phyloP scores from a whole-genome alignment of 202 grass and related monocot species.

The Eragrostis tef region DNA sequence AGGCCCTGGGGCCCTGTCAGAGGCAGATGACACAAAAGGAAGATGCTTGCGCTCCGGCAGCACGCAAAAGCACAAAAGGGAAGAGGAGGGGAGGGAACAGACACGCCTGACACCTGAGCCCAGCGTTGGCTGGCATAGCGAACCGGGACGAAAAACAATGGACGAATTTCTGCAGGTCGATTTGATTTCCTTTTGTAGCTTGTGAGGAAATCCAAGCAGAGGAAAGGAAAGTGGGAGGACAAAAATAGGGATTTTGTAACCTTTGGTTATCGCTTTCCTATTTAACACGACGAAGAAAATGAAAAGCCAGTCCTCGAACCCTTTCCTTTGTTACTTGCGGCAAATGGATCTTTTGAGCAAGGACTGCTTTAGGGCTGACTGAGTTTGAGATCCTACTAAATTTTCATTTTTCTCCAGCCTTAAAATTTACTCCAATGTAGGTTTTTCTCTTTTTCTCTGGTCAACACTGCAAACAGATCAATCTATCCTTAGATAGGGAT shows the following conservation, averaged over 20 bases:
- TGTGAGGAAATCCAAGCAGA: neutral
- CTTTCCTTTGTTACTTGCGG: neutral
- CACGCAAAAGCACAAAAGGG: conserved; percentile 55
- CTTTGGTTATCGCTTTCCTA: neutral
- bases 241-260: neutral
- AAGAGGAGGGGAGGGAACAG: conserved; percentile 53
- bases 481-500: no score
- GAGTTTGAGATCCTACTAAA: neutral
- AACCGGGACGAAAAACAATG: conserved; percentile 46
- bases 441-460: no score
- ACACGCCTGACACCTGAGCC: conserved; percentile 72
- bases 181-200: conserved; percentile 1
- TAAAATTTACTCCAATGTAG: no score
- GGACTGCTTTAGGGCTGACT: no score
- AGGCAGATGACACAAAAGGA: conserved; percentile 67
- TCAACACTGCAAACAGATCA: no score
- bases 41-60: conserved; percentile 66
- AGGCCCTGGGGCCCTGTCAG: conserved; percentile 46
- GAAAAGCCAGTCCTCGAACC: neutral
- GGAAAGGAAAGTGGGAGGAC: neutral
- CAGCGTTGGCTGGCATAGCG: conserved; percentile 37
- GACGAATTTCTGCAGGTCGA: neutral
- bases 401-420: neutral
- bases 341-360: no score
- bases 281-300: no score